Evolutionary conservation across 2,329 filamentous ascomycete genomes (phyloP).

Genomic region (Microsporum audouinii): DNA sequence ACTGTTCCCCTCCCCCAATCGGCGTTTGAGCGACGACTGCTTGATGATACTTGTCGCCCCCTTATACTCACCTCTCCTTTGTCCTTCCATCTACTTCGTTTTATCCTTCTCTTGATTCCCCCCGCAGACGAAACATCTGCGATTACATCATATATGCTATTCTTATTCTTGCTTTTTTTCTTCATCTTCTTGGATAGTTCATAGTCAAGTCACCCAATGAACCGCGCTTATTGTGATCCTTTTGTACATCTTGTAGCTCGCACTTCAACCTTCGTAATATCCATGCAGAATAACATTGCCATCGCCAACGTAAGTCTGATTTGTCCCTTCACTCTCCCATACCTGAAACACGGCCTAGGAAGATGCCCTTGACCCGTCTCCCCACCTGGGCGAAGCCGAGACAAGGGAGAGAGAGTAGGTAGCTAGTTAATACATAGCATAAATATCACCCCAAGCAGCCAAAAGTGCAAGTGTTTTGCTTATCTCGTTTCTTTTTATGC

Average conservation of each 20-base stretch:
- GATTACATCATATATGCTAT: background rate
- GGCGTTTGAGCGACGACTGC: slow-evolving; percentile 1
- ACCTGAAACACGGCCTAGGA: background rate
- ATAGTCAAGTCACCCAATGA: background rate
- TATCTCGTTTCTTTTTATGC: background rate
- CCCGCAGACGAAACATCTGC: background rate
- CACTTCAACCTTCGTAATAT: too few species aligned
- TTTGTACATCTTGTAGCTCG: background rate
- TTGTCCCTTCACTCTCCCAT: background rate
- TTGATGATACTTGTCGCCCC: background rate
- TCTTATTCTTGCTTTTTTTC: background rate
- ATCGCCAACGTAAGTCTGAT: background rate
- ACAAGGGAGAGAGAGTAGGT: background rate
- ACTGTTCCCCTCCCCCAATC: background rate
- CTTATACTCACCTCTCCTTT: background rate
- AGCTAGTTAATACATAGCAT: background rate
- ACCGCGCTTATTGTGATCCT: background rate
- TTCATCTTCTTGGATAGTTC: background rate
- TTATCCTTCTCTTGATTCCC: background rate
- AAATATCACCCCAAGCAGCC: background rate
- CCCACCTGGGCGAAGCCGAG: background rate
- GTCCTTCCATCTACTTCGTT: background rate
- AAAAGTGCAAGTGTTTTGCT: background rate
- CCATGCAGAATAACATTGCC: background rate
- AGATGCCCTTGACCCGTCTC: background rate